These are phyloP conservation scores for Sporothrix pallida DNA, from an alignment of 2,329 filamentous ascomycete species.

Conservation along the genomic window DNA sequence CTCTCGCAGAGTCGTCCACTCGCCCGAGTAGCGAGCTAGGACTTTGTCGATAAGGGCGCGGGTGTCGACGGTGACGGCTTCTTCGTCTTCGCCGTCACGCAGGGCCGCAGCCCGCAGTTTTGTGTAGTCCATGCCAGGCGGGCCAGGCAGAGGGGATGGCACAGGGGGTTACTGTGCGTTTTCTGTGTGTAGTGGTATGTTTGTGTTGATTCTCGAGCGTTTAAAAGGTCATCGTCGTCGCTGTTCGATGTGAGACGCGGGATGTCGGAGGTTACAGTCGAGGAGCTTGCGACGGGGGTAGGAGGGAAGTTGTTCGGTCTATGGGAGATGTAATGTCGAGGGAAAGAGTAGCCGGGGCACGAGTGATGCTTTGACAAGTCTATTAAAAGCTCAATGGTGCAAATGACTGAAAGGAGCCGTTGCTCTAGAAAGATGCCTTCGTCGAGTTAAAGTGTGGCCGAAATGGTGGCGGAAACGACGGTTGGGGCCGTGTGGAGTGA, in stretches of 20 bases:
- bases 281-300: background rate
- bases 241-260: constrained; percentile 14
- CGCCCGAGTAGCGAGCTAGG: constrained; percentile 91
- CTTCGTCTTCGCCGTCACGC: constrained; percentile 84
- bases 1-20: constrained; percentile 89
- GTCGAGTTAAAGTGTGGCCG: background rate
- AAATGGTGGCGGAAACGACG: background rate
- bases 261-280: background rate
- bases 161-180: background rate
- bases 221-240: constrained; percentile 12
- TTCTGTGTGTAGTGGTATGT: background rate
- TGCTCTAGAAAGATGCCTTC: background rate
- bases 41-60: constrained; percentile 97
- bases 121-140: constrained; percentile 67
- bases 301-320: background rate
- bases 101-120: constrained; percentile 86
- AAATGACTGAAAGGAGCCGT: background rate
- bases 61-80: constrained; percentile 97
- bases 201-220: background rate
- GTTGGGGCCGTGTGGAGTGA: background rate
- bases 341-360: background rate
- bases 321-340: background rate
- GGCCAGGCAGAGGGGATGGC: background rate
- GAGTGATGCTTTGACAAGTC: background rate
- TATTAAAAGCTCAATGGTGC: background rate